Conservation (phyloP, 2,329 filamentous ascomycete species). For the Botrytis pseudocinerea region DNA sequence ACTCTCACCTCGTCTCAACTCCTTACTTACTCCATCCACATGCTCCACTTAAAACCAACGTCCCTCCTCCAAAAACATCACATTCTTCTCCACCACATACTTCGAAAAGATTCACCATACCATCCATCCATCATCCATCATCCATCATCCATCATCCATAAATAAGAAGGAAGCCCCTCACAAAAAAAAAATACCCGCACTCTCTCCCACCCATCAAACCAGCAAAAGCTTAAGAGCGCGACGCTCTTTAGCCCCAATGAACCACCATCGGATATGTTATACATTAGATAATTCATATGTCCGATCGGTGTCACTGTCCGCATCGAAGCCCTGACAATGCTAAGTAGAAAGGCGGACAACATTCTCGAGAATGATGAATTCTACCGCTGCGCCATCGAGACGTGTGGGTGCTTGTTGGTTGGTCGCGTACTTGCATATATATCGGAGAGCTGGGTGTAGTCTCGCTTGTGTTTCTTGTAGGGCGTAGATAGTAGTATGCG, state of each 20-base stretch:
- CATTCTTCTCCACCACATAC: not conserved
- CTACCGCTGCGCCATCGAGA: not conserved
- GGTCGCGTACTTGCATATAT: not conserved
- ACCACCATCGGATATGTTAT: not conserved
- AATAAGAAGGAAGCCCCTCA: not conserved
- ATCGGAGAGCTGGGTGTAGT: not conserved
- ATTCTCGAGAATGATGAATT: constrained; percentile 4
- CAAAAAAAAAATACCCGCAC: fast-evolving
- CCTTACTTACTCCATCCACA: not conserved
- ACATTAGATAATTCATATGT: not conserved
- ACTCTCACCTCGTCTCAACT: not conserved
- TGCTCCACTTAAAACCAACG: not conserved
- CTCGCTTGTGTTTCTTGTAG: not conserved
- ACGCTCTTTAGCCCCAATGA: not conserved
- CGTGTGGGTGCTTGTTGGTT: not conserved
- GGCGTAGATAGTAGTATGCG: not conserved
- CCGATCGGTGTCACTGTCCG: not conserved
- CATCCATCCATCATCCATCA: too few species aligned
- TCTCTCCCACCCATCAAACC: not conserved
- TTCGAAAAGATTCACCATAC: not conserved
- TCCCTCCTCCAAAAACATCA: not conserved
- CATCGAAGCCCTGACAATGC: constrained; percentile 5
- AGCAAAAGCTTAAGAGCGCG: not conserved
- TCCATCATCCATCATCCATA: too few species aligned
- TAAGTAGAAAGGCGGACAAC: not conserved